phyloP scores from a whole-genome alignment of 352 stramenopile genomes.

The Pythium phragmitis region DNA sequence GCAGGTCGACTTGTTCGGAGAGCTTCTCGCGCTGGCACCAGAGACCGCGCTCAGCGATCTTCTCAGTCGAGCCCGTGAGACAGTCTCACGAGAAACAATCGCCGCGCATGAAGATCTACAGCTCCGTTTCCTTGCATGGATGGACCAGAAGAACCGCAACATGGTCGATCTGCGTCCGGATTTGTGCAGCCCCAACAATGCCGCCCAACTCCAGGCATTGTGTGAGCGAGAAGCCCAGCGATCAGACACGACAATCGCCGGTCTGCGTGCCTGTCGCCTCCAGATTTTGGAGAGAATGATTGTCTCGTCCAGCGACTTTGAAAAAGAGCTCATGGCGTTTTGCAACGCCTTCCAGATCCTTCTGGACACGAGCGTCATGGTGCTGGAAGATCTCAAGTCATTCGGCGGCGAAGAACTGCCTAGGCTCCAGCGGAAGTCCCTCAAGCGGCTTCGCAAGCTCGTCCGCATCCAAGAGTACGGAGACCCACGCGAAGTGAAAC shows the following conservation, averaged over 20 bases:
- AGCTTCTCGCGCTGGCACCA: constrained; percentile 57
- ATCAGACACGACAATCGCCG: constrained; percentile 31
- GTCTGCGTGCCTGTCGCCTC: constrained; percentile 32
- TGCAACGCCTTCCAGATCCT: constrained; percentile 43
- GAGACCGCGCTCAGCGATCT: constrained; percentile 42
- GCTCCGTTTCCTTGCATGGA: constrained; percentile 37
- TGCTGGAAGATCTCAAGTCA: constrained; percentile 52
- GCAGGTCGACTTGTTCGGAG: constrained; percentile 59
- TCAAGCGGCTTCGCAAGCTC: constrained; percentile 66
- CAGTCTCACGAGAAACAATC: constrained; percentile 19
- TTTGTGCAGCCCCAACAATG: constrained; percentile 75
- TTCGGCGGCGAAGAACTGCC: constrained; percentile 42
- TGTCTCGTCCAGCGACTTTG: constrained; percentile 36
- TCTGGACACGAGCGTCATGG: constrained; percentile 64
- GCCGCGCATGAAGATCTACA: constrained; percentile 30
- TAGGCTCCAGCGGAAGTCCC: constrained; percentile 67
- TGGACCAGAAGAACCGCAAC: constrained; percentile 48
- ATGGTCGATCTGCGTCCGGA: constrained; percentile 59
- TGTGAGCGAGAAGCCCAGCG: constrained; percentile 52
- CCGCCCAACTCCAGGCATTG: constrained; percentile 44
- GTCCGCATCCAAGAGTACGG: constrained; percentile 53
- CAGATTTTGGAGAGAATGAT: constrained; percentile 39
- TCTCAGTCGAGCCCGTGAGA: constrained; percentile 30
- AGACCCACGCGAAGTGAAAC: constrained; percentile 51
- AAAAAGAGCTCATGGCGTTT: constrained; percentile 48